phyloP scores from a whole-genome alignment of 2,329 filamentous ascomycete species.

The Phoma sp. region DNA sequence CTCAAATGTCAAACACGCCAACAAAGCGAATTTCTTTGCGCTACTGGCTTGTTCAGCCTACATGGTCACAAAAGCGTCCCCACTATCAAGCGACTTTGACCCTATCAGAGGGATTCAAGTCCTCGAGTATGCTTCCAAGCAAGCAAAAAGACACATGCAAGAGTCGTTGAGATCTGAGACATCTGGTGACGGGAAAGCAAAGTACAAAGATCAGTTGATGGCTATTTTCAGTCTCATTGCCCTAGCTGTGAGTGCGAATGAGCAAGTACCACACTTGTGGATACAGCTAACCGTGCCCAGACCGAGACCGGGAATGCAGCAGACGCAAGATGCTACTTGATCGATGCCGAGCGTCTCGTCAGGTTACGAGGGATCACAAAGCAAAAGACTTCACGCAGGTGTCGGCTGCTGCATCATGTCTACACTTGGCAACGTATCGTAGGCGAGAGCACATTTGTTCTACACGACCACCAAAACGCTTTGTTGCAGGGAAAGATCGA shows the following conservation, averaged over 20 bases:
- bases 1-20: conserved; percentile 21
- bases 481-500: conserved; percentile 16
- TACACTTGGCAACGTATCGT: conserved; percentile 28
- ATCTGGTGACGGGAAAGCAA: conserved; percentile 19
- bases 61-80: conserved; percentile 4
- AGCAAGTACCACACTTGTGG: not conserved
- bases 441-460: conserved; percentile 45
- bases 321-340: conserved; percentile 48
- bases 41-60: conserved; percentile 22
- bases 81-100: not conserved
- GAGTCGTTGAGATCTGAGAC: conserved; percentile 22
- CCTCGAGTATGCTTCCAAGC: conserved; percentile 14
- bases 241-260: conserved; percentile 19
- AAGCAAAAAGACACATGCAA: conserved; percentile 24
- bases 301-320: conserved; percentile 26
- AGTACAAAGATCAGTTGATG: conserved; percentile 30
- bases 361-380: conserved; percentile 50
- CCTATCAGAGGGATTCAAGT: conserved; percentile 8
- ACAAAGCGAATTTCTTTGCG: conserved; percentile 21
- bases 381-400: conserved; percentile 50
- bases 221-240: conserved; percentile 25
- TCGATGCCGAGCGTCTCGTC: conserved; percentile 56
- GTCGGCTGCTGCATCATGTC: conserved; percentile 53
- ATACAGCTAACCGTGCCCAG: conserved; percentile 5
- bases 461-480: conserved; percentile 20